phyloP scores from a whole-genome alignment of 345 rosid species.

The Citrus mangshanensis region DNA sequence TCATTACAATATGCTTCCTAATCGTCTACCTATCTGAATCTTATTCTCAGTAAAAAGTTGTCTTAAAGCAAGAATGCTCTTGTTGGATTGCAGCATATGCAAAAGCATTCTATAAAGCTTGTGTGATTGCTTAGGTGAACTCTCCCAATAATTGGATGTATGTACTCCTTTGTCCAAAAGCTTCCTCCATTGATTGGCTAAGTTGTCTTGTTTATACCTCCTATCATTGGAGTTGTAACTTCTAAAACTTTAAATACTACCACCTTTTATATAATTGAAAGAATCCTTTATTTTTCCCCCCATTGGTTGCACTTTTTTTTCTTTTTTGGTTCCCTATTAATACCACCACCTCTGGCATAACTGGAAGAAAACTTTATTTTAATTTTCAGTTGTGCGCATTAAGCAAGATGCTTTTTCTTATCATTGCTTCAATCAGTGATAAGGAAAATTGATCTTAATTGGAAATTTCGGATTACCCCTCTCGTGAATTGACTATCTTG shows the following conservation, averaged over 20 bases:
- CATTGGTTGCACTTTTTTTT: not conserved
- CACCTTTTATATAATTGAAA: not conserved
- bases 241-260: not conserved
- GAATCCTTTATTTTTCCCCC: not conserved
- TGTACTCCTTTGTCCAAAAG: not conserved
- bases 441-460: not conserved
- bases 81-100: not conserved
- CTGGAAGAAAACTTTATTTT: no score
- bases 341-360: no score
- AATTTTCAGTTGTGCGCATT: not conserved
- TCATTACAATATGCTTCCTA: not conserved
- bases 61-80: not conserved
- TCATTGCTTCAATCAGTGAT: not conserved
- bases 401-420: not conserved
- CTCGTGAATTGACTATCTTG: no score
- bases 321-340: not conserved
- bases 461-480: no score
- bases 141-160: not conserved
- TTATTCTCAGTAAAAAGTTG: not conserved
- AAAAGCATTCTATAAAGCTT: not conserved
- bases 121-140: not conserved
- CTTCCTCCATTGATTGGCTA: not conserved
- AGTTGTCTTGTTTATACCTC: slow-evolving; percentile 1
- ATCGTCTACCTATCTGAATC: not conserved
- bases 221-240: not conserved